Percentiles rank a stretch among this genome's conserved stretches.
phyloP scores from a whole-genome alignment of 345 rosid genomes.

The Bretschneidera sinensis region DNA sequence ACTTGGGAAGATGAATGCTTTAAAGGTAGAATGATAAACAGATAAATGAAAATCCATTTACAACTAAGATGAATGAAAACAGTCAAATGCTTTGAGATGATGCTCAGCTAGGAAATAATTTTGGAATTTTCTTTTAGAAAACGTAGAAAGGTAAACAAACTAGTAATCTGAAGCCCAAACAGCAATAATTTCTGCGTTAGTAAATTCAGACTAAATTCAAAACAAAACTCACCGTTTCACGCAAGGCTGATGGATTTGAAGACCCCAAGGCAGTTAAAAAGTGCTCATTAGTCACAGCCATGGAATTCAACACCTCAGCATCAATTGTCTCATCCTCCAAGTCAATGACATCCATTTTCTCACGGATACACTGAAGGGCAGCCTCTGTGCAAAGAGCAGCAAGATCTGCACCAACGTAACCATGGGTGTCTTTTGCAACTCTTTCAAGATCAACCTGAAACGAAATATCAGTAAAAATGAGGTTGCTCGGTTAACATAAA shows the following conservation, averaged over 20 bases:
- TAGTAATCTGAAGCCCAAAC: too few relatives aligned
- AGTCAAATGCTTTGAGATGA: not conserved
- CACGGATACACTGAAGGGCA: slow-evolving; percentile 49
- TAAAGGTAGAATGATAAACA: too few relatives aligned
- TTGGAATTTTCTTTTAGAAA: too few relatives aligned
- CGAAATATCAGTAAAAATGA: not conserved
- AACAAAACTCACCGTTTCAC: slow-evolving; percentile 36
- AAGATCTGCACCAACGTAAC: slow-evolving; percentile 51
- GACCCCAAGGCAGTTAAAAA: slow-evolving; percentile 43
- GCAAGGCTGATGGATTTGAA: slow-evolving; percentile 46
- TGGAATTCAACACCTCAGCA: slow-evolving; percentile 42
- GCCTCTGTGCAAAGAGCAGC: slow-evolving; percentile 49
- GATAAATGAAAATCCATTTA: too few relatives aligned
- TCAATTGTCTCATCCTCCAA: slow-evolving; percentile 46
- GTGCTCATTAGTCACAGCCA: slow-evolving; percentile 48
- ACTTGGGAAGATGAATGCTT: too few relatives aligned
- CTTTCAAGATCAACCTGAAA: slow-evolving; percentile 48
- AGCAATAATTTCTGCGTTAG: not conserved
- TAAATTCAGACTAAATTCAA: not conserved
- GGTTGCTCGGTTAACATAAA: not conserved
- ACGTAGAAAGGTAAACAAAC: not conserved
- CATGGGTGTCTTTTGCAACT: slow-evolving; percentile 42
- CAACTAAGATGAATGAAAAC: too few relatives aligned
- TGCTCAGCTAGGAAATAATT: too few relatives aligned
- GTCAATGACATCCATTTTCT: slow-evolving; percentile 52